A percentile compares a stretch with the other conserved stretches of the same genome.
Conservation (phyloP, 1,284 basidiomycete genomes). For the Trametes pubescens region DNA sequence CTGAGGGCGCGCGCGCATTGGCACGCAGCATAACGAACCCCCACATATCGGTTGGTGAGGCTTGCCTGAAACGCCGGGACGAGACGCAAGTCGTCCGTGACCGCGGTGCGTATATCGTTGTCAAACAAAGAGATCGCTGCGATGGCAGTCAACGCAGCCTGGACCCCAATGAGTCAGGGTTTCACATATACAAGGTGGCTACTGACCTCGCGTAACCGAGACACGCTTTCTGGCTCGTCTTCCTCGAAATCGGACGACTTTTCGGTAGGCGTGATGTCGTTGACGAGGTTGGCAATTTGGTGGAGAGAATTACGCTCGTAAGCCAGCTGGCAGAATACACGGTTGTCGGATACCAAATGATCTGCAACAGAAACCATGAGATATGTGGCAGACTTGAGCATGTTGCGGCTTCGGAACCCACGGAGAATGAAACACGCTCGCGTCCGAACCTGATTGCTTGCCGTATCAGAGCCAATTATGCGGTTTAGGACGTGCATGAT, state of each 20-base stretch:
- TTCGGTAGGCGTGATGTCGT: slow-evolving; percentile 58
- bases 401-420: slow-evolving; percentile 41
- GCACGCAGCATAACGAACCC: slow-evolving; percentile 85
- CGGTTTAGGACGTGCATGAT: slow-evolving; percentile 71
- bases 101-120: slow-evolving; percentile 71
- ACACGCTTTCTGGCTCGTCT: slow-evolving; percentile 68
- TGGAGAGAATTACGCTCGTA: slow-evolving; percentile 67
- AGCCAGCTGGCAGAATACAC: slow-evolving; percentile 68
- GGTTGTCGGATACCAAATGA: slow-evolving; percentile 75
- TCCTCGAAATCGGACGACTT: slow-evolving; percentile 55
- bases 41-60: slow-evolving; percentile 68
- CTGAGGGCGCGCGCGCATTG: slow-evolving; percentile 86
- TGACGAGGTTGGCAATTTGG: slow-evolving; percentile 57
- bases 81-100: slow-evolving; percentile 64
- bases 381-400: too few relatives aligned
- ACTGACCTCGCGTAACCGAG: slow-evolving; percentile 69
- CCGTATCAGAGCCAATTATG: slow-evolving; percentile 54
- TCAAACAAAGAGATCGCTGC: slow-evolving; percentile 75
- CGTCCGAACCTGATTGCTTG: slow-evolving; percentile 53
- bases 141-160: slow-evolving; percentile 77
- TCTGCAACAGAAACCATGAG: slow-evolving; percentile 50
- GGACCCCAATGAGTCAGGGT: slow-evolving; percentile 1
- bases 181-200: not conserved
- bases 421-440: slow-evolving; percentile 79
- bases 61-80: slow-evolving; percentile 64